phyloP scores from a whole-genome alignment of 2,329 filamentous ascomycete species.

The Penicillium sp. region DNA sequence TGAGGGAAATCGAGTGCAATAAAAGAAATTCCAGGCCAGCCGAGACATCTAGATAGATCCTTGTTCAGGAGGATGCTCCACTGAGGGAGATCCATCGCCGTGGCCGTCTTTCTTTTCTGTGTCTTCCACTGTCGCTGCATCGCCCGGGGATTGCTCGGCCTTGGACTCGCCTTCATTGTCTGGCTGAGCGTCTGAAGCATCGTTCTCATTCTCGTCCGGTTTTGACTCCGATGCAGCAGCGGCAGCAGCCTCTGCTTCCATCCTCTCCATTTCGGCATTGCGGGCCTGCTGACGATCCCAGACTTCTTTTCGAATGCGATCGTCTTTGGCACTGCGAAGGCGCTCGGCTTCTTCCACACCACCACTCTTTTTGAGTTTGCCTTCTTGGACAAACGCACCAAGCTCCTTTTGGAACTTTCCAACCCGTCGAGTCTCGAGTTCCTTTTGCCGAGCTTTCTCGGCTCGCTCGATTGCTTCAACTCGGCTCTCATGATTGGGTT shows the following conservation, averaged over 20 bases:
- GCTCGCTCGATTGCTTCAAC: conserved; percentile 96
- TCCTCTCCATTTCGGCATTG: conserved; percentile 46
- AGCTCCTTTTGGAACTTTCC: conserved; percentile 84
- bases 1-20: no score
- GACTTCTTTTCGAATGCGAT: conserved; percentile 72
- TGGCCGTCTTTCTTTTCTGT: conserved; percentile 4
- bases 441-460: conserved; percentile 82
- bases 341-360: conserved; percentile 92
- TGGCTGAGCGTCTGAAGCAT: conserved; percentile 12
- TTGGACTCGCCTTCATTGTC: conserved; percentile 8
- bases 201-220: no score
- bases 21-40: no score
- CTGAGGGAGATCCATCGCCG: conserved; percentile 1
- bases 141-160: no score
- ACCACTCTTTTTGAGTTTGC: conserved; percentile 90
- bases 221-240: conserved; percentile 16
- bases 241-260: conserved; percentile 26
- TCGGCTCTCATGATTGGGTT: conserved; percentile 88
- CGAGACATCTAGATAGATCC: not conserved
- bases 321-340: conserved; percentile 75
- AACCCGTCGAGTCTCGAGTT: conserved; percentile 67
- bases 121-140: conserved; percentile 1
- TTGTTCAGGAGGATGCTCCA: conserved; percentile 2
- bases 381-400: conserved; percentile 75
- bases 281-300: conserved; percentile 50